Evolutionary conservation across 1,284 basidiomycete genomes (phyloP).

Genomic region (Coriolopsis trogii): DNA sequence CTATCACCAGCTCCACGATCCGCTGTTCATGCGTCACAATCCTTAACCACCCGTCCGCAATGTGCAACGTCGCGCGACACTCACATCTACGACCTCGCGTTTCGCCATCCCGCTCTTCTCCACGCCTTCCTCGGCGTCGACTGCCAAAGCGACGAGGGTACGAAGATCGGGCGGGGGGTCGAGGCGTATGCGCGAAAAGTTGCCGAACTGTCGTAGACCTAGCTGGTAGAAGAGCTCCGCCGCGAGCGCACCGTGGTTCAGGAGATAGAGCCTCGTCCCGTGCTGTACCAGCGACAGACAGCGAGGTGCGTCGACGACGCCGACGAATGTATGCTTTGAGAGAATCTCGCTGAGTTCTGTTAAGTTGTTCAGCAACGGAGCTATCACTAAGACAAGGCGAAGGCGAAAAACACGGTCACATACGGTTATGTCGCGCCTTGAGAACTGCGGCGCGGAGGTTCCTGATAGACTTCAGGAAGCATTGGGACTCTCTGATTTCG

Average conservation of each 20-base stretch:
- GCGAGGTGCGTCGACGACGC: slow-evolving; percentile 81
- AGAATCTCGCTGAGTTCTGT: slow-evolving; percentile 88
- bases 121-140: slow-evolving; percentile 70
- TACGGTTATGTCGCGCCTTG: slow-evolving; percentile 73
- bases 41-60: too few species aligned
- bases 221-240: slow-evolving; percentile 98
- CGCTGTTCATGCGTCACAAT: slow-evolving; percentile 42
- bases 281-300: slow-evolving; percentile 88
- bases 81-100: slow-evolving; percentile 71
- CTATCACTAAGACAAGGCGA: background rate
- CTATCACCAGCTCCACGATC: slow-evolving; percentile 59
- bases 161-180: slow-evolving; percentile 81
- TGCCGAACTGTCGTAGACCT: slow-evolving; percentile 90
- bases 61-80: slow-evolving; percentile 27
- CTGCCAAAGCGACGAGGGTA: slow-evolving; percentile 77
- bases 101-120: slow-evolving; percentile 53
- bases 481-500: slow-evolving; percentile 80
- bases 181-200: slow-evolving; percentile 74
- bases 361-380: too few species aligned
- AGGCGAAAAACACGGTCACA: slow-evolving; percentile 29
- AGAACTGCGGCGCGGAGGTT: slow-evolving; percentile 64
- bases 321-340: slow-evolving; percentile 90
- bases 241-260: slow-evolving; percentile 85
- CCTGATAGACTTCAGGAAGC: slow-evolving; percentile 80
- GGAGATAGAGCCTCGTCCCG: slow-evolving; percentile 85